Base-by-base conservation (phyloP, 164 flowering plant species). In the Vitis rupestris region DNA sequence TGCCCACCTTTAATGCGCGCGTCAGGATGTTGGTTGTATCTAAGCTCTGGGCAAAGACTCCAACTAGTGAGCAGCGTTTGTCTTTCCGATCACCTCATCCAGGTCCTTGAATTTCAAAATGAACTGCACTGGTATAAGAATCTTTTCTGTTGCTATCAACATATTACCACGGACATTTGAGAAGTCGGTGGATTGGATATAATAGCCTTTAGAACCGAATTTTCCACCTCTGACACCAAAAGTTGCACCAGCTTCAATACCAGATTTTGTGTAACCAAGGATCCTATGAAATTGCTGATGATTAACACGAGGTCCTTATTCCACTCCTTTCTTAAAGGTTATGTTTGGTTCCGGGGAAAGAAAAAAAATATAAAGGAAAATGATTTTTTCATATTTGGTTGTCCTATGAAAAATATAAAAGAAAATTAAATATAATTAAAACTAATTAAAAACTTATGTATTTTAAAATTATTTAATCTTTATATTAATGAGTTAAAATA, bases 301-400 rank as follows among this genome's bases (percentile, higher is more conserved):
- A 49, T 31, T 73, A 75, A 86, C 92, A 87, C 86, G 92, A 65
- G 90, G 92, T 50, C 92, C 92, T 82, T 86, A 90, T 62, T 86
- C 87, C 31, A 80, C 19, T 19, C 19, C 0, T 19, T 19, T 19
- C 19, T 19, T 19, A 19, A 19, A 17, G 17, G 17, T 17, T 17
- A 17, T 17, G 17, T 17, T 17, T 17, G 17, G 17, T 17, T 17
- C 17, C 17, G 17, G 17, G 17, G 17, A 17, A 17, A 17, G 17
- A 17, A 17, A 17, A 17, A 17, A 17, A 17, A 17, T n/a, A n/a
- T n/a, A n/a, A n/a, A 17, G 17, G 17, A 17, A 17, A 17, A 17
- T 17, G 17, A 17, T 17, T 17, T 17, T 17, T 17, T 17, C 17
- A 17, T 17, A 1, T 17, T 17, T 17, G 17, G 17, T 17, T 17